phyloP scores from a whole-genome alignment of 371 early-diverging fungal genomes.

The Mortierella sp. region DNA sequence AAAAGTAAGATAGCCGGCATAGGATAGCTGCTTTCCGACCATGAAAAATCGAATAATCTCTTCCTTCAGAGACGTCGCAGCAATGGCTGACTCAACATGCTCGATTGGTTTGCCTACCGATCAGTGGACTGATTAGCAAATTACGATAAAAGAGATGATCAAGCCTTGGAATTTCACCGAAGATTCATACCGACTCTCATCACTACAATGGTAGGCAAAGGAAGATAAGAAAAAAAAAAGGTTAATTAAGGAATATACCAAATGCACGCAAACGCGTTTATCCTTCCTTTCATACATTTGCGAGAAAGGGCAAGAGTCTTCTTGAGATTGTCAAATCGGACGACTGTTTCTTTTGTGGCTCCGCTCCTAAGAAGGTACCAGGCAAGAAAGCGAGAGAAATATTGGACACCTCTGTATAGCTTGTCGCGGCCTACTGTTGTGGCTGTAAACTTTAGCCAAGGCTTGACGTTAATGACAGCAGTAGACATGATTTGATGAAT shows the following conservation, averaged over 20 bases:
- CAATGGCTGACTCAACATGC: conserved; percentile 62
- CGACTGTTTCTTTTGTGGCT: conserved; percentile 62
- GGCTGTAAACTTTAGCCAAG: conserved; percentile 57
- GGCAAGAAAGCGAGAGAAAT: conserved; percentile 77
- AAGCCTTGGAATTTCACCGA: neutral
- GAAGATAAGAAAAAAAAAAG: conserved; percentile 12
- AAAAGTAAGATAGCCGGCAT: conserved; percentile 63
- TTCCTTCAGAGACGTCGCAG: conserved; percentile 59
- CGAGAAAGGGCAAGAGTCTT: conserved; percentile 70
- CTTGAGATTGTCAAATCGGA: conserved; percentile 67
- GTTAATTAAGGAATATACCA: neutral
- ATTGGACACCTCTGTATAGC: conserved; percentile 79
- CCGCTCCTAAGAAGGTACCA: conserved; percentile 66
- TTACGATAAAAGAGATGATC: neutral
- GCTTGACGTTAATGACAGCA: conserved; percentile 35
- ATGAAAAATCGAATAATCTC: conserved; percentile 59
- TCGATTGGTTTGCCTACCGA: conserved; percentile 66
- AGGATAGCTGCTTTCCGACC: conserved; percentile 62
- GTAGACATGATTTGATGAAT: neutral
- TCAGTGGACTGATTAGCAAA: neutral
- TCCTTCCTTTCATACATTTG: conserved; percentile 60
- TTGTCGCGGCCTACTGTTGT: conserved; percentile 86
- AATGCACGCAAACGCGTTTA: neutral
- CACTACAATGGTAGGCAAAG: conserved; percentile 56
- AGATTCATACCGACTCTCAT: conserved; percentile 10